Conservation (phyloP, 768 basidiomycete species). For the Peribolospora baueri region DNA sequence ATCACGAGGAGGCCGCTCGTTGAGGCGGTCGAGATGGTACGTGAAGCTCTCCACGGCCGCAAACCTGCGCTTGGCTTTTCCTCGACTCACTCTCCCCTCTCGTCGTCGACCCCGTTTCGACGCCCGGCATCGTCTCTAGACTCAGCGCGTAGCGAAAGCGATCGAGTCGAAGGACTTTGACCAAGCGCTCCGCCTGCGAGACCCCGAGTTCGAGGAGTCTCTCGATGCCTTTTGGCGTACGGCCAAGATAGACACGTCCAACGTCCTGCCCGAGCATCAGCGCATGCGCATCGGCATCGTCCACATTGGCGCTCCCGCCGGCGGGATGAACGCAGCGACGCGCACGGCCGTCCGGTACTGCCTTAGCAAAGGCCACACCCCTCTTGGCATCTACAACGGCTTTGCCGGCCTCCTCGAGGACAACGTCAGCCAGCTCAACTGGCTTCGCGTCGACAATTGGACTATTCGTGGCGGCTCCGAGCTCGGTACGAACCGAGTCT, state of each 20-base stretch:
- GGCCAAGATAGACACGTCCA: slow-evolving; percentile 34
- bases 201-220: slow-evolving; percentile 71
- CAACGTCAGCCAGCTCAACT: slow-evolving; percentile 58
- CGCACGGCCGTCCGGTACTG: slow-evolving; percentile 86
- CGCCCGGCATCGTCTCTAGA: slow-evolving; percentile 27
- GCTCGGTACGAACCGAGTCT: slow-evolving; percentile 77
- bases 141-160: slow-evolving; percentile 57
- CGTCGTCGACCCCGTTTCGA: neutral
- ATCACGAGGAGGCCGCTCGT: slow-evolving; percentile 72
- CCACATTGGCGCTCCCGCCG: slow-evolving; percentile 77
- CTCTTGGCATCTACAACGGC: slow-evolving; percentile 84
- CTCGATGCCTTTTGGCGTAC: slow-evolving; percentile 62
- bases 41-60: slow-evolving; percentile 1
- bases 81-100: neutral
- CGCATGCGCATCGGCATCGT: slow-evolving; percentile 24
- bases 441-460: slow-evolving; percentile 96
- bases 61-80: neutral
- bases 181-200: slow-evolving; percentile 65
- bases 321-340: slow-evolving; percentile 96
- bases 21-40: slow-evolving; percentile 73
- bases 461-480: slow-evolving; percentile 89
- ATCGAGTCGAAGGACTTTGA: slow-evolving; percentile 62
- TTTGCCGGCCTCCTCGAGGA: slow-evolving; percentile 86
- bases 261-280: slow-evolving; percentile 28
- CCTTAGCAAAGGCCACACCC: slow-evolving; percentile 67